These are phyloP conservation scores for Chenopodium quinoa DNA, from an alignment of 148 eudicot genomes.

Conservation along the genomic window DNA sequence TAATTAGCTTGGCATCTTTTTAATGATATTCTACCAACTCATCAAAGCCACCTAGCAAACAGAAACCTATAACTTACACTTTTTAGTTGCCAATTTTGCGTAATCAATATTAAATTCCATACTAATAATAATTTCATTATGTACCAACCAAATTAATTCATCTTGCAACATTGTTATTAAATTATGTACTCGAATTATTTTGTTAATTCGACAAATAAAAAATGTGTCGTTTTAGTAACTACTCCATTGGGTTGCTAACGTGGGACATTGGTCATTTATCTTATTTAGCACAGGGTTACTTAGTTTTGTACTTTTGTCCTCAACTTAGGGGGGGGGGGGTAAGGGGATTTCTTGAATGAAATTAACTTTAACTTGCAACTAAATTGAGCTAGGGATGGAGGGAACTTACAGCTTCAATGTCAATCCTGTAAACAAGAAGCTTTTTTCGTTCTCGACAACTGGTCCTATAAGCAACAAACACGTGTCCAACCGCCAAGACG, in stretches of 20 bases:
- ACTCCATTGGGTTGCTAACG: too few species aligned
- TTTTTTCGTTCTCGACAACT: slow-evolving; percentile 85
- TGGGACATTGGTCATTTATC: too few species aligned
- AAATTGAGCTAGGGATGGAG: background rate
- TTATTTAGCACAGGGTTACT: too few species aligned
- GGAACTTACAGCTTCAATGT: slow-evolving; percentile 85
- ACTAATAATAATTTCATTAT: background rate
- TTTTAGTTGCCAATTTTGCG: slow-evolving; percentile 24
- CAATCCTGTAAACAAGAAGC: slow-evolving; percentile 82
- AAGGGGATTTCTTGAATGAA: background rate
- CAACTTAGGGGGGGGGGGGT: too few species aligned
- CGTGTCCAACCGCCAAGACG: slow-evolving; percentile 65
- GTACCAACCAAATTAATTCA: slow-evolving; percentile 1
- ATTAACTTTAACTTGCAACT: background rate
- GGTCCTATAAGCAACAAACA: slow-evolving; percentile 76
- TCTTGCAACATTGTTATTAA: background rate
- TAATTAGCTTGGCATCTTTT: background rate
- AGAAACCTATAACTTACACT: slow-evolving; percentile 17
- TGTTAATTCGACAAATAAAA: too few species aligned
- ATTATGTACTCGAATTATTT: too few species aligned
- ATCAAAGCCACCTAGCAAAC: slow-evolving; percentile 23
- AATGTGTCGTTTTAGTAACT: too few species aligned
- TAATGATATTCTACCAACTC: slow-evolving; percentile 22
- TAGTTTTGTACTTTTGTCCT: too few species aligned
- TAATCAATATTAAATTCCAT: background rate